Evolutionary conservation across 2,329 filamentous ascomycete genomes (phyloP).

Genomic region (Alternaria consortialis): DNA sequence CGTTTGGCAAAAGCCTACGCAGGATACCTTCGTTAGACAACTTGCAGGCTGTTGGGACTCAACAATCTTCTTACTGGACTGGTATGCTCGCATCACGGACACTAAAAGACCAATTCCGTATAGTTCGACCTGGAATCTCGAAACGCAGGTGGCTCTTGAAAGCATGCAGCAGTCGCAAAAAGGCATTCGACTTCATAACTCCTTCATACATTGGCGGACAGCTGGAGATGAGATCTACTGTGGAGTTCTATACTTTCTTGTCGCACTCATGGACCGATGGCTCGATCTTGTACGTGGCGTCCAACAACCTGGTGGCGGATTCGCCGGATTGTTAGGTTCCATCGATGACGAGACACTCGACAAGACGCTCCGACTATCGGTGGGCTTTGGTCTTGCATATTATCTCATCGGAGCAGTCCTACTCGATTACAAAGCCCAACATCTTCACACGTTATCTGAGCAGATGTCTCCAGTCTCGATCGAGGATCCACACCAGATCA

Average conservation of each 20-base stretch:
- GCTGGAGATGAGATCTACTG: slow-evolving; percentile 64
- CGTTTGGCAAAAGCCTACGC: slow-evolving; percentile 55
- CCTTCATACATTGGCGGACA: slow-evolving; percentile 67
- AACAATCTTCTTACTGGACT: slow-evolving; percentile 63
- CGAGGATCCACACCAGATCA: slow-evolving; percentile 54
- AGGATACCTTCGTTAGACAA: slow-evolving; percentile 59
- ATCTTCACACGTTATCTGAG: slow-evolving; percentile 58
- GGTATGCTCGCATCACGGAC: slow-evolving; percentile 61
- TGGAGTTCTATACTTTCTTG: slow-evolving; percentile 63
- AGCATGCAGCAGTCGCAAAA: slow-evolving; percentile 63
- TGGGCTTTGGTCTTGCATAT: slow-evolving; percentile 66
- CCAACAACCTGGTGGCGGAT: slow-evolving; percentile 44
- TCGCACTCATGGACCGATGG: slow-evolving; percentile 66
- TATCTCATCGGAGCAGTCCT: slow-evolving; percentile 66
- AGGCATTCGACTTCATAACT: slow-evolving; percentile 64
- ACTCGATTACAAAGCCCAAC: slow-evolving; percentile 64
- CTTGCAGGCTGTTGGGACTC: slow-evolving; percentile 63
- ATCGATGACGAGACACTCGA: slow-evolving; percentile 45
- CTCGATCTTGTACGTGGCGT: slow-evolving; percentile 59
- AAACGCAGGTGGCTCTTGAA: slow-evolving; percentile 63
- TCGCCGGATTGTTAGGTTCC: slow-evolving; percentile 46
- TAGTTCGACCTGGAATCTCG: slow-evolving; percentile 67
- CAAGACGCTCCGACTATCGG: slow-evolving; percentile 55
- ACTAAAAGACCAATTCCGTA: slow-evolving; percentile 62
- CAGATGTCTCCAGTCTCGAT: slow-evolving; percentile 54